phyloP scores from a whole-genome alignment of 2,329 filamentous ascomycete genomes.

The Penicillium frequentans region DNA sequence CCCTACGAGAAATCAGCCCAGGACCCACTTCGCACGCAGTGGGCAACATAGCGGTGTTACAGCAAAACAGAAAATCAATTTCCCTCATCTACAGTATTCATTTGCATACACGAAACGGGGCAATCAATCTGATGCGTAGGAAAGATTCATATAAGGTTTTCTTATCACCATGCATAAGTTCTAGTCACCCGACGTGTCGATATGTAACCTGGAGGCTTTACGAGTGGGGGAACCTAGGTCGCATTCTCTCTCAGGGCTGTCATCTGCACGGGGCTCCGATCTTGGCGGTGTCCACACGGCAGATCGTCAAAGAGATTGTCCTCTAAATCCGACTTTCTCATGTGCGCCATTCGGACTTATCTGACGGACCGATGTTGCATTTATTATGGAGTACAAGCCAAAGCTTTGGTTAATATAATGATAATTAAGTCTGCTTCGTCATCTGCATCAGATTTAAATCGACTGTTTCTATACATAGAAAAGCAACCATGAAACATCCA shows the following conservation, averaged over 20 bases:
- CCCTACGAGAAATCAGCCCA: background rate
- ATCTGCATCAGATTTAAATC: background rate
- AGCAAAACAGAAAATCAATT: background rate
- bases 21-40: background rate
- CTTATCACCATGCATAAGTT: background rate
- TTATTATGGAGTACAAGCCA: background rate
- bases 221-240: constrained; percentile 4
- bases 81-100: background rate
- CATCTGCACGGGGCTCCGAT: constrained; percentile 36
- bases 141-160: background rate
- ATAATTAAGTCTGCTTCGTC: background rate
- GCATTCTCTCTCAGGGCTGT: constrained; percentile 20
- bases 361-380: constrained; percentile 5
- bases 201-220: background rate
- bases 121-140: background rate
- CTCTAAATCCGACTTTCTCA: constrained; percentile 19
- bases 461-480: constrained; percentile 14
- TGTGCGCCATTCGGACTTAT: constrained; percentile 14
- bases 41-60: background rate
- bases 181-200: background rate
- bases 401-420: background rate
- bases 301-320: constrained; percentile 39
- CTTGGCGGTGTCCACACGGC: constrained; percentile 38
- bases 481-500: constrained; percentile 1
- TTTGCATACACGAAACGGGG: background rate